phyloP scores from a whole-genome alignment of 2,329 filamentous ascomycete species.

The Paramyrothecium sp. region DNA sequence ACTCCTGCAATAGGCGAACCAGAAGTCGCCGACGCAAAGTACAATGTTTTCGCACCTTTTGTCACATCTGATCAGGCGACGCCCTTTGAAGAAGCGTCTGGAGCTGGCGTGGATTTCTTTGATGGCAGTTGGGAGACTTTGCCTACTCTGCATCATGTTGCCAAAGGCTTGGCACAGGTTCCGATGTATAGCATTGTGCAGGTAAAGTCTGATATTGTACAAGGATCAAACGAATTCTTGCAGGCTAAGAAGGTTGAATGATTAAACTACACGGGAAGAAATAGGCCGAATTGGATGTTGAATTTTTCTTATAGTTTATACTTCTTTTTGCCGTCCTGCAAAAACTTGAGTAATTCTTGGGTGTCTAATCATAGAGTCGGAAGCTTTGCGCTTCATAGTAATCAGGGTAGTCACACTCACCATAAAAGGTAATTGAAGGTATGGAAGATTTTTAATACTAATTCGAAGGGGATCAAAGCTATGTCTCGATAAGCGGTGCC shows the following conservation, averaged over 20 bases:
- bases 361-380: no score
- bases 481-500: no score
- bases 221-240: constrained; percentile 9
- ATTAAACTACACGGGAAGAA: background rate
- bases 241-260: constrained; percentile 10
- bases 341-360: no score
- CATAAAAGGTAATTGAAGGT: no score
- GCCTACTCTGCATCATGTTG: constrained; percentile 15
- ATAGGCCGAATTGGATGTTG: constrained; percentile 1
- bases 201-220: constrained; percentile 9
- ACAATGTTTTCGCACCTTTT: constrained; percentile 38
- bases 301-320: no score
- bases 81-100: constrained; percentile 7
- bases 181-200: constrained; percentile 13
- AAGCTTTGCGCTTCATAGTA: no score
- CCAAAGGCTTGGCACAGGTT: constrained; percentile 10
- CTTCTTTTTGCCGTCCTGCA: no score
- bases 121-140: constrained; percentile 9
- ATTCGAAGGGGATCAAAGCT: no score
- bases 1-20: constrained; percentile 52
- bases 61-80: constrained; percentile 27
- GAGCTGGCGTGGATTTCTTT: background rate
- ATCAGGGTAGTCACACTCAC: no score
- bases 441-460: no score
- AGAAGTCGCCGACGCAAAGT: constrained; percentile 52